Base-by-base conservation (phyloP, 2,329 filamentous ascomycete genomes). In the Hypoxylon rubiginosum region DNA sequence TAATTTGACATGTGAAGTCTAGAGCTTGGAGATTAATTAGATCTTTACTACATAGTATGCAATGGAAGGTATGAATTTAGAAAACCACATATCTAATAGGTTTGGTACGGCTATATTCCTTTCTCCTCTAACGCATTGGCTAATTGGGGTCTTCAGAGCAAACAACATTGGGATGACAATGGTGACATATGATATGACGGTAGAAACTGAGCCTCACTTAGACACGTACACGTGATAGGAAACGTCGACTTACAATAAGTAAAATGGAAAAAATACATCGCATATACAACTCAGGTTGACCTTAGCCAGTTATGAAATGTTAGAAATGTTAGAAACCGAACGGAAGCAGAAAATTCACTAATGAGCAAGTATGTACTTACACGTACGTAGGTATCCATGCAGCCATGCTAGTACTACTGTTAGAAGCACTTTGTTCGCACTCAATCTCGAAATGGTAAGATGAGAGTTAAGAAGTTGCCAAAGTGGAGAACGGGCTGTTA, bases 401-500 rank as follows among this genome's bases (percentile, higher is more conserved):
- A 34, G 9, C 10, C 17, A 19, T 17, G 39, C 41, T 45, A 45
- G 41, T 15, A n/a, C n/a, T 13, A 13, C 36, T 39, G 30, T 60
- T 19, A 52, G 13, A 39, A 39, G 34, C 34, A 53, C 36, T 26
- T 53, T 48, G 28, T 60, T 53, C 17, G 28, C 39, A 49, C 57
- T 39, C 11, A 39, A 43, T 6, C 28, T 30, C 28, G 28, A 58
- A 62, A 50, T 54, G 30, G 36, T 32, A 48, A 53, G 52, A 43
- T 43, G 39, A 10, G 17, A 55, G 39, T 43, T 48, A 48, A 58
- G 53, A 53, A 11, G 51, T 51, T 50, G 24, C 54, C 36, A 49
- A 51, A 51, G 58, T 24, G 60, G 64, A 58, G 39, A 17, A 48
- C 58, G 15, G 3, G 17, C 0, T 24, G 9, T 58, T 73, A 73